Evolutionary conservation across 345 rosid species (phyloP).

Genomic region (Raphanus raphanistrum): DNA sequence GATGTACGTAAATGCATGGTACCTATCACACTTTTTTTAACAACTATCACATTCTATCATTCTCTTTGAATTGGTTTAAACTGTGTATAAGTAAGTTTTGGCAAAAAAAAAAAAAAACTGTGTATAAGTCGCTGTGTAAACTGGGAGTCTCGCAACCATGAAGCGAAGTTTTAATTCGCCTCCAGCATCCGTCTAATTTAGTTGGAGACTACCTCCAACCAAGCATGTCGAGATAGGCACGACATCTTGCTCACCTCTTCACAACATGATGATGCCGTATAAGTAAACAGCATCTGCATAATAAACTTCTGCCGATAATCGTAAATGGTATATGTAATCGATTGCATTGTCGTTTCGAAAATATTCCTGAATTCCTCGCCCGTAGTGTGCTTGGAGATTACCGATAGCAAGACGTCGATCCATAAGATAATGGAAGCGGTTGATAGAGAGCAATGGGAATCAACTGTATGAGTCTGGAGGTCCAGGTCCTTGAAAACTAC

Average conservation of each 20-base stretch:
- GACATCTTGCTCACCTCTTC: neutral
- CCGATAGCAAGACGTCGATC: neutral
- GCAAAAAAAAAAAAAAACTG: no score
- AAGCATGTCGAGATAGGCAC: neutral
- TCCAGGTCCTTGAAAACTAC: slow-evolving; percentile 21
- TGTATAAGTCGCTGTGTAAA: neutral
- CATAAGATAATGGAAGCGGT: neutral
- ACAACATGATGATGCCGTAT: neutral
- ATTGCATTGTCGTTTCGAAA: neutral
- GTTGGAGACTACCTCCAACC: neutral
- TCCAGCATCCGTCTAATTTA: neutral
- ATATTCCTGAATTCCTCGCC: neutral
- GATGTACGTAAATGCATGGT: no score
- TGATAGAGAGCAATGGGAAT: neutral
- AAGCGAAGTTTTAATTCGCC: neutral
- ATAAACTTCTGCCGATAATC: neutral
- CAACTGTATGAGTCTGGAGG: neutral
- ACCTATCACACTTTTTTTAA: no score
- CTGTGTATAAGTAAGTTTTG: no score
- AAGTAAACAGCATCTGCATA: neutral
- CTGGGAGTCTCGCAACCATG: neutral
- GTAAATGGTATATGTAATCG: neutral
- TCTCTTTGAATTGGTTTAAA: no score
- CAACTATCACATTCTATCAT: no score
- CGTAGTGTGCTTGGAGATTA: neutral